Evolutionary conservation across 176 grass and related monocot species (phyloP), one percentile per base, ranked within the genome.

Genomic region (Cenchrus purpureus): DNA sequence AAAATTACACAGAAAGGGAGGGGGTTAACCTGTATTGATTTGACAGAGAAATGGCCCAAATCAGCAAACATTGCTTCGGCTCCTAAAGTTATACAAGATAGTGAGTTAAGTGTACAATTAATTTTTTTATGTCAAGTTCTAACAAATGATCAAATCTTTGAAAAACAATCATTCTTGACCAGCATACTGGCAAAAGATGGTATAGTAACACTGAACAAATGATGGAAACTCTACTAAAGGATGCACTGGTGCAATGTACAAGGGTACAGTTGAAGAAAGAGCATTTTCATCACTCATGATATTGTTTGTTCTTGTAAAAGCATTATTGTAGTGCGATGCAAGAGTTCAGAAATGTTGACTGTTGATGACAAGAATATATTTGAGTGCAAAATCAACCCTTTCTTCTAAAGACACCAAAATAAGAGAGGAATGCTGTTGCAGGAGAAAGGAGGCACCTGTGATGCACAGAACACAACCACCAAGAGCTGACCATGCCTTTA

Each of bases 1-100:
- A 58, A 28, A 43, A 49, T 22, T 40, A 62, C 76, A 14, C 56
- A 14, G 42, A 61, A 53, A 80, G 60, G 52, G 58, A 66, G 84
- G 64, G 28, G 77, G 61, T 29, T 87, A 68, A 98, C 97, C 88
- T 99, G 97, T 90, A 99, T 99, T 79, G 97, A 92, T 81, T 99
- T 99, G 62, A 99, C 97, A 86, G 97, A 92, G 82, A 99, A 99
- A 96, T 96, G 93, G 13, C 97, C 97, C 53, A 99, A 88, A 84
- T 99, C 97, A 79, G 97, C 97, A 84, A 99, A 96, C 97, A 99
- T 99, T 87, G 93, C 97, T 92, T 99, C 97, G 86, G 97, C 90
- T 79, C 97, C 97, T 98, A 84, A 71, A 94, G 52, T 92, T 86
- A 73, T 48, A 84, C 46, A 88, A 86, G 25, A n/a, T 65, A 77